These are phyloP conservation scores for Stereum hirsutum DNA, from an alignment of 1,284 basidiomycete genomes.

Conservation along the genomic window DNA sequence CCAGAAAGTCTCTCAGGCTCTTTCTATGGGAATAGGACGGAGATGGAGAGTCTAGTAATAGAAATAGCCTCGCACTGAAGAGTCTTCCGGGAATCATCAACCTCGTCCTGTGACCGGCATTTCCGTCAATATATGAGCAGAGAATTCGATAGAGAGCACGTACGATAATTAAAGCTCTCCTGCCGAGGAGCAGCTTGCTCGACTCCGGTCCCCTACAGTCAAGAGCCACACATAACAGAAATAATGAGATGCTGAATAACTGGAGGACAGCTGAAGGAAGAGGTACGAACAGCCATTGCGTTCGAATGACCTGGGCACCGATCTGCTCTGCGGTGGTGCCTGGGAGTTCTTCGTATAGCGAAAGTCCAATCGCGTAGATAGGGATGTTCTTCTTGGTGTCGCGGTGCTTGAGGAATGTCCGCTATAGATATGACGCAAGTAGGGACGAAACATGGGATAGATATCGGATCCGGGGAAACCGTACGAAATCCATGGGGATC, in stretches of 20 bases:
- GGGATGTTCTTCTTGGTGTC: constrained; percentile 74
- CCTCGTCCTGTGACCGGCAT: constrained; percentile 62
- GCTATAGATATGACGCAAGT: constrained; percentile 28
- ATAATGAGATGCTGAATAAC: too few relatives aligned
- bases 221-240: constrained; percentile 1
- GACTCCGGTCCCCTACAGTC: constrained; percentile 46
- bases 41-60: background rate
- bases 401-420: constrained; percentile 79
- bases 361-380: constrained; percentile 89
- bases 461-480: too few relatives aligned
- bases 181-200: constrained; percentile 68
- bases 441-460: background rate
- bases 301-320: constrained; percentile 80
- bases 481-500: too few relatives aligned
- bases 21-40: background rate
- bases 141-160: constrained; percentile 25
- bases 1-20: constrained; percentile 1
- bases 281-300: constrained; percentile 90
- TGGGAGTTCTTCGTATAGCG: constrained; percentile 82
- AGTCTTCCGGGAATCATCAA: constrained; percentile 90
- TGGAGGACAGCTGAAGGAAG: too few relatives aligned
- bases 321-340: constrained; percentile 70
- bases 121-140: constrained; percentile 1
- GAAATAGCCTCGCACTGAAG: constrained; percentile 49
- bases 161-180: constrained; percentile 77